Evolutionary conservation across 179 eudicot species (phyloP), one percentile per base, ranked within the genome.

Genomic region (Corrigiola litoralis): DNA sequence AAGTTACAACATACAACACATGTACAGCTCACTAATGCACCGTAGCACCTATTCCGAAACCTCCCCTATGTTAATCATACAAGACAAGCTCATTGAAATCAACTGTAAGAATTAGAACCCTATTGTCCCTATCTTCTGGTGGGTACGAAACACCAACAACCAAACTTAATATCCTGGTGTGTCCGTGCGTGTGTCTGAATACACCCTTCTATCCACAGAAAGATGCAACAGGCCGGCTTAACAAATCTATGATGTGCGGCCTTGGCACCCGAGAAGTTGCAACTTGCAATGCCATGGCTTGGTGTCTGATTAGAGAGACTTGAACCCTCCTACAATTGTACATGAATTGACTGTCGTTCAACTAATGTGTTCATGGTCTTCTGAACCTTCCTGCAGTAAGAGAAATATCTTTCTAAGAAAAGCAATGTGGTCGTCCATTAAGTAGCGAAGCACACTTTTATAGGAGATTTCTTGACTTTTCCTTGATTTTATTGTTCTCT

Each of bases 301-400:
- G 34, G 59, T 14, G n/a, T 41, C 34, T 18, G 16, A 44, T 32
- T 42, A 47, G 33, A 42, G 50, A 53, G 54, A 33, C 53, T 36
- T 13, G 24, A 10, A 12, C 53, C 38, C 37, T 34, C 53, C 20
- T 37, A 61, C 63, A 53, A 52, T 45, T 46, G 65, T 52, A 47
- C 59, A 55, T 23, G 59, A 54, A 49, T 29, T 4, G 21, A 4
- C 5, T 20, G 41, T 29, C 17, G 58, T 25, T 68, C 56, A 74
- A 25, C 69, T 73, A 20, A 25, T 6, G 61, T 74, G 78, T 42
- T 63, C 62, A 20, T 74, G 70, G 40, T 33, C 17, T 62, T 74
- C 66, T 10, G 66, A 63, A 8, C 0, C 36, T 63, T 56, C 33
- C 74, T 74, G 78, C 41, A 68, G 48, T 38, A 27, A 50, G 1